Percentiles rank a stretch among this genome's conserved stretches.
Evolutionary conservation across 352 stramenopile species (phyloP).

Genomic region (Globisporangium echinulatum): DNA sequence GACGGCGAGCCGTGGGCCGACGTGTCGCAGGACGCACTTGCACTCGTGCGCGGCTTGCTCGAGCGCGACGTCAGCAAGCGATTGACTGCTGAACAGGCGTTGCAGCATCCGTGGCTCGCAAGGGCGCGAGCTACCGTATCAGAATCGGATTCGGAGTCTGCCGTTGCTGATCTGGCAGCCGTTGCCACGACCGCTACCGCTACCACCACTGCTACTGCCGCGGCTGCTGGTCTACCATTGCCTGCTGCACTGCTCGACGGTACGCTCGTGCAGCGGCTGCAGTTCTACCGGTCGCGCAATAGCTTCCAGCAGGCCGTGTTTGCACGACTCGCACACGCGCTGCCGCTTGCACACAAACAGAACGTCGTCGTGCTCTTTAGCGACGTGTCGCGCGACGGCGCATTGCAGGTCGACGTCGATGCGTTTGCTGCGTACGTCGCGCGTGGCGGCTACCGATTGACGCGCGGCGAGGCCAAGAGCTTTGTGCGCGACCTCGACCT

Average conservation of each 20-base stretch:
- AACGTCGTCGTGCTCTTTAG: conserved; percentile 62
- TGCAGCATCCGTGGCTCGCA: conserved; percentile 66
- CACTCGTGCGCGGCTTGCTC: conserved; percentile 41
- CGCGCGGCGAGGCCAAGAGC: conserved; percentile 43
- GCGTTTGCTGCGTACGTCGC: conserved; percentile 51
- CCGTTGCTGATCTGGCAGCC: too few species aligned
- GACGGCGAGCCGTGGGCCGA: conserved; percentile 35
- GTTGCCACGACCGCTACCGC: too few species aligned
- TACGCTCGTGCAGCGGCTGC: conserved; percentile 65
- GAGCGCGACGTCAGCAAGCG: conserved; percentile 34
- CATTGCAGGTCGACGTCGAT: conserved; percentile 35
- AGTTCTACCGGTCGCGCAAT: conserved; percentile 70
- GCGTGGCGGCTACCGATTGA: conserved; percentile 54
- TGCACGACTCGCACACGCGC: conserved; percentile 37
- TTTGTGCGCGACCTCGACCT: conserved; percentile 60
- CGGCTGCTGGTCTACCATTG: too few species aligned
- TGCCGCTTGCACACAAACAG: conserved; percentile 52
- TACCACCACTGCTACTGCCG: too few species aligned
- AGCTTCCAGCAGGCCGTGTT: conserved; percentile 63
- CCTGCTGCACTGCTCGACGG: conserved; percentile 29
- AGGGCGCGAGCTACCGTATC: conserved; percentile 14
- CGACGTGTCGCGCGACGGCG: conserved; percentile 47
- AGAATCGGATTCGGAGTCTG: too few species aligned
- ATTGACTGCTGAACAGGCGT: conserved; percentile 48
- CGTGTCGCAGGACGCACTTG: conserved; percentile 52